phyloP scores from a whole-genome alignment of 441 rosid species.

The Aleurites moluccanus region DNA sequence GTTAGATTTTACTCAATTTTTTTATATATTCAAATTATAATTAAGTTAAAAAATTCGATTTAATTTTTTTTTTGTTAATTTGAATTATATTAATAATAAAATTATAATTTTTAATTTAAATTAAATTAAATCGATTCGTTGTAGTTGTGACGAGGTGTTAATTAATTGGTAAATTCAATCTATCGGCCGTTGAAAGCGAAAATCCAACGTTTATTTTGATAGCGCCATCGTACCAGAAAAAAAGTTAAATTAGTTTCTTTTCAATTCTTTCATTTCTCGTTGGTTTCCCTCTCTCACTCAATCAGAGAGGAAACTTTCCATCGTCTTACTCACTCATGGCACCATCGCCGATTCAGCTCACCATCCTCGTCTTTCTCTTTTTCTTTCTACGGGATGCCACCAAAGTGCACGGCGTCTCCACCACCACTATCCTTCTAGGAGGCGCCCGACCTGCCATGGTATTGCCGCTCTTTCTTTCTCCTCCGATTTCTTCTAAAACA shows the following conservation, averaged over 20 bases:
- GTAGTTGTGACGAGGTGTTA: too few species aligned
- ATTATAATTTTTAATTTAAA: too few species aligned
- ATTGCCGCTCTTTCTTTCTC: slow-evolving; percentile 62
- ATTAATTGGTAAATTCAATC: not conserved
- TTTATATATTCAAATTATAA: too few species aligned
- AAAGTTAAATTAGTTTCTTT: not conserved
- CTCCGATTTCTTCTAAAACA: slow-evolving; percentile 38
- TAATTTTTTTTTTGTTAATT: too few species aligned
- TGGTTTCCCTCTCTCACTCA: not conserved
- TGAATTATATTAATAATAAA: too few species aligned
- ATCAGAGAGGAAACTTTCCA: too few species aligned
- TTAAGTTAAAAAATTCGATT: too few species aligned
- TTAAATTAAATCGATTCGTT: too few species aligned
- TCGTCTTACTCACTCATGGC: slow-evolving; percentile 31
- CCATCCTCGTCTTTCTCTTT: slow-evolving; percentile 8
- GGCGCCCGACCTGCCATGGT: slow-evolving; percentile 52
- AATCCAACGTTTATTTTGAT: not conserved
- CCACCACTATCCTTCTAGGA: slow-evolving; percentile 27
- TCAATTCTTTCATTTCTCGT: not conserved
- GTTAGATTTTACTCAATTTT: too few species aligned
- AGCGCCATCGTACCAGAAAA: not conserved
- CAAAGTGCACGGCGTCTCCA: slow-evolving; percentile 1
- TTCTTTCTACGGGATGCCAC: not conserved
- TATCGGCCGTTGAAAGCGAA: not conserved
- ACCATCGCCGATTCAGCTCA: slow-evolving; percentile 8